These are phyloP conservation scores for Phaeosphaeria sp. DNA, from an alignment of 2,329 filamentous ascomycete species.

Conservation along the genomic window DNA sequence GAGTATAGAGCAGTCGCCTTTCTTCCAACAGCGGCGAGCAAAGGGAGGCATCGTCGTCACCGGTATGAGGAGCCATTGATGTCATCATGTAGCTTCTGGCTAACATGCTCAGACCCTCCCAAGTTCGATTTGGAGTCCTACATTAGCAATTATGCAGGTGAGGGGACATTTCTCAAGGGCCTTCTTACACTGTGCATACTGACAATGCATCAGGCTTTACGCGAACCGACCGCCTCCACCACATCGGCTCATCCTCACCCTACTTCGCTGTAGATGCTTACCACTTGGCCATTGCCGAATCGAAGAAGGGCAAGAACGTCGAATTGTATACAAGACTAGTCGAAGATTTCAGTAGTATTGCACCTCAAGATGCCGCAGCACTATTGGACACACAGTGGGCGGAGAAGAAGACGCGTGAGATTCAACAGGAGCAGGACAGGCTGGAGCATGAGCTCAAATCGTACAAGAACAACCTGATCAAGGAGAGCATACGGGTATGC, in stretches of 20 bases:
- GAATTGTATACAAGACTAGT: constrained; percentile 73
- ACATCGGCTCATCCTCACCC: constrained; percentile 80
- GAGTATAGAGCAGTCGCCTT: constrained; percentile 43
- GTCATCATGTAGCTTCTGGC: constrained; percentile 3
- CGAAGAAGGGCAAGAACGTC: constrained; percentile 78
- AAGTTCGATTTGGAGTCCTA: constrained; percentile 93
- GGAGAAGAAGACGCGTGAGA: constrained; percentile 68
- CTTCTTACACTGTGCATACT: neutral
- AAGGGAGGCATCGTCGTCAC: constrained; percentile 40
- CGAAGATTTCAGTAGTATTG: constrained; percentile 67
- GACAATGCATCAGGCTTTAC: constrained; percentile 70
- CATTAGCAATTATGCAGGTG: constrained; percentile 82
- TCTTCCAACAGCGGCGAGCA: constrained; percentile 39
- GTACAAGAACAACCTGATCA: constrained; percentile 96
- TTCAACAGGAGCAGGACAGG: constrained; percentile 73
- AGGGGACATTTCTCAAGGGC: neutral
- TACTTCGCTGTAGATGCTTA: constrained; percentile 81
- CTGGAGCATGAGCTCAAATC: constrained; percentile 85
- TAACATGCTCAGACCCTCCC: constrained; percentile 66
- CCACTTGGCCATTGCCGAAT: constrained; percentile 75
- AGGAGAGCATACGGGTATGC: constrained; percentile 87
- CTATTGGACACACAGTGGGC: constrained; percentile 75
- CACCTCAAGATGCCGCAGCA: constrained; percentile 72
- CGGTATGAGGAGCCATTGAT: constrained; percentile 26
- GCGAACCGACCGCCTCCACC: constrained; percentile 77